Evolutionary conservation across 345 rosid genomes (phyloP), one percentile per base, ranked within the genome.

Genomic region (Psidium guajava): DNA sequence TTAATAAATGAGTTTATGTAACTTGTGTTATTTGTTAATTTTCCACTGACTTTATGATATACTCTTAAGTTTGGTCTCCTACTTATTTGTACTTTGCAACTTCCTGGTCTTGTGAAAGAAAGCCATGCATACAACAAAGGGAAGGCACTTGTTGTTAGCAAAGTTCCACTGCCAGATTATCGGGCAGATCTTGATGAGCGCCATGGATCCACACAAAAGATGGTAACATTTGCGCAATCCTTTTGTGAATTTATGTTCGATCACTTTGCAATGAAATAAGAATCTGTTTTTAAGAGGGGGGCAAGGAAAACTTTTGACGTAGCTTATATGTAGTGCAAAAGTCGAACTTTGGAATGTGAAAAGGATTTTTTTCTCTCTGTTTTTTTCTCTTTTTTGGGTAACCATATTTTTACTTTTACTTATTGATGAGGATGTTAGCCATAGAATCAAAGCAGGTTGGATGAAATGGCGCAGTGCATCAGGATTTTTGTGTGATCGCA

Each of bases 121-220:
- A 97, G 99, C 87, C 99, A 94, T 95, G 98, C 98, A 15, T 97
- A 97, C 87, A 89, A 92, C 90, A 94, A 93, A 90, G 99, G 98
- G 87, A 94, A 91, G 92, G 91, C 93, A 51, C 93, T 95, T 89
- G 98, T 93, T 28, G 95, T 94, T 74, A 97, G 99, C 93, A 97
- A 95, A 94, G 94, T 95, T 90, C 98, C 97, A 20, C 86, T 97
- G 88, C 99, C 98, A 20, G 86, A 93, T 92, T 97, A 97, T 90
- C 89, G 98, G 8, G 98, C 95, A 25, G 99, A 97, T 91, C 98
- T 95, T 77, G 99, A 97, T 89, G 98, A 97, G 86, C 90, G 89
- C 5, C 99, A 97, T 89, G 99, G 99, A 88, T 95, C 98, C 73
- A 91, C 95, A 55, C 98, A 93, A 86, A 93, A 95, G 86, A 97